These are phyloP conservation scores for Cryphonectria naterciae DNA, from an alignment of 2,329 filamentous ascomycete species.

Conservation along the genomic window DNA sequence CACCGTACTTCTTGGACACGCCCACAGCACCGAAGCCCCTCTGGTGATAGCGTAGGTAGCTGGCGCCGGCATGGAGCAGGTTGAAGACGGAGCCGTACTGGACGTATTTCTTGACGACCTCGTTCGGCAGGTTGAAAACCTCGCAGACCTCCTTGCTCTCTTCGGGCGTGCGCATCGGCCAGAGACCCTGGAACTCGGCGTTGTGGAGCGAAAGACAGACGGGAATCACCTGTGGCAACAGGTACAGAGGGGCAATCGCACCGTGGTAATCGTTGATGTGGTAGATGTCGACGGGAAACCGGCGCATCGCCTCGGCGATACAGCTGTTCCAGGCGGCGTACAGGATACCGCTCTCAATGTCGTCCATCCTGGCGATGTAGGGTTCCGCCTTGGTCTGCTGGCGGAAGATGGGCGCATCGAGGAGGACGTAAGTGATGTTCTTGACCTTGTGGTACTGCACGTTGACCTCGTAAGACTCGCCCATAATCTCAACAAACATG, in stretches of 20 bases:
- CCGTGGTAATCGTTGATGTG: constrained; percentile 45
- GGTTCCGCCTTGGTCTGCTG: constrained; percentile 64
- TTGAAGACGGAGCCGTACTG: constrained; percentile 71
- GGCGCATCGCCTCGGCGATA: constrained; percentile 64
- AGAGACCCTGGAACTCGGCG: constrained; percentile 69
- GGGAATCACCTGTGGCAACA: constrained; percentile 64
- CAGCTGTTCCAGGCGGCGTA: constrained; percentile 74
- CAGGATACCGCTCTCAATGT: constrained; percentile 68
- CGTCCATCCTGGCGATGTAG: constrained; percentile 70
- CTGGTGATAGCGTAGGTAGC: constrained; percentile 66
- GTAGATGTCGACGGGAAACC: constrained; percentile 55
- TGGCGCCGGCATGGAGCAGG: constrained; percentile 64
- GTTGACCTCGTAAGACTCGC: constrained; percentile 62
- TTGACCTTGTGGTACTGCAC: constrained; percentile 66
- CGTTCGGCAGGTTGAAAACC: constrained; percentile 62
- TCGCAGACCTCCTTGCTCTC: constrained; percentile 65
- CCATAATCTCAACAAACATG: constrained; percentile 66
- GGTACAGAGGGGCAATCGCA: constrained; percentile 61
- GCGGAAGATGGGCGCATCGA: constrained; percentile 68
- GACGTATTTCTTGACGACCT: constrained; percentile 62
- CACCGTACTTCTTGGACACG: constrained; percentile 69
- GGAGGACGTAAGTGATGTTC: constrained; percentile 39
- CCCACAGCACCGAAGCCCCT: constrained; percentile 68
- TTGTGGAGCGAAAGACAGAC: constrained; percentile 68
- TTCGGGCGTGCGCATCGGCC: constrained; percentile 66